Percentiles rank a stretch among this genome's conserved stretches.
Conservation (phyloP, 371 early-diverging fungal genomes). For the Actinomucor elegans region DNA sequence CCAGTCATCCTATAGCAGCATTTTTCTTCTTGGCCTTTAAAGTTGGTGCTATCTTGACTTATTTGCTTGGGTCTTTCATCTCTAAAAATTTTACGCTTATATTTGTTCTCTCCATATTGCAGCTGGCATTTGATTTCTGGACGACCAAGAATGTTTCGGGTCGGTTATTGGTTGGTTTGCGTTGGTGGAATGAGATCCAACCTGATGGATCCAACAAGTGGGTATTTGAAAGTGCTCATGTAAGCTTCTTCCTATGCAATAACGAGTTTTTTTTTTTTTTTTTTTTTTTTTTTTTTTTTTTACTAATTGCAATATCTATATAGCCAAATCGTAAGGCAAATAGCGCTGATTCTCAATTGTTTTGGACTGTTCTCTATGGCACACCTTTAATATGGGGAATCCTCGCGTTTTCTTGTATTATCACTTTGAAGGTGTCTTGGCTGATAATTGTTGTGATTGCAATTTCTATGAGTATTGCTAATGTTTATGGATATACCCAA, state of each 20-base stretch:
- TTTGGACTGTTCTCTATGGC: slow-evolving; percentile 88
- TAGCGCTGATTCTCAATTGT: slow-evolving; percentile 81
- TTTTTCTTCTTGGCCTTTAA: slow-evolving; percentile 89
- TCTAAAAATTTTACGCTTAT: slow-evolving; percentile 81
- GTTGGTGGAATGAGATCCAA: slow-evolving; percentile 97
- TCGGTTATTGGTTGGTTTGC: slow-evolving; percentile 87
- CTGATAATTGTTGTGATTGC: slow-evolving; percentile 85
- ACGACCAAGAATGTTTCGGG: slow-evolving; percentile 96
- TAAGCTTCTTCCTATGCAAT: slow-evolving; percentile 34
- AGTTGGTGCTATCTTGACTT: slow-evolving; percentile 71
- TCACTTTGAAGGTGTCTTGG: slow-evolving; percentile 75
- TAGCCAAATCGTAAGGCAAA: slow-evolving; percentile 72
- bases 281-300: too few relatives aligned
- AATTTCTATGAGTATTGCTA: slow-evolving; percentile 78
- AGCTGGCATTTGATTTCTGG: slow-evolving; percentile 96
- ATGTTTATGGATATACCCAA: slow-evolving; percentile 86
- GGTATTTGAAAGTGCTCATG: slow-evolving; percentile 91
- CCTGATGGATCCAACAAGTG: slow-evolving; percentile 90
- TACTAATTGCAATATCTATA: too few relatives aligned
- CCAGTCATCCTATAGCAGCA: slow-evolving; percentile 86
- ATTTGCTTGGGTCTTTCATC: slow-evolving; percentile 75
- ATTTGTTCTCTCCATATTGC: slow-evolving; percentile 85
- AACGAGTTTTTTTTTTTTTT: background rate
- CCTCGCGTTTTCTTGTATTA: slow-evolving; percentile 72
- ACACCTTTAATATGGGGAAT: slow-evolving; percentile 83